Percentiles rank a stretch among this genome's conserved stretches.
These are phyloP conservation scores for Naganishia antarctica DNA, from an alignment of 768 basidiomycete genomes.

Conservation along the genomic window DNA sequence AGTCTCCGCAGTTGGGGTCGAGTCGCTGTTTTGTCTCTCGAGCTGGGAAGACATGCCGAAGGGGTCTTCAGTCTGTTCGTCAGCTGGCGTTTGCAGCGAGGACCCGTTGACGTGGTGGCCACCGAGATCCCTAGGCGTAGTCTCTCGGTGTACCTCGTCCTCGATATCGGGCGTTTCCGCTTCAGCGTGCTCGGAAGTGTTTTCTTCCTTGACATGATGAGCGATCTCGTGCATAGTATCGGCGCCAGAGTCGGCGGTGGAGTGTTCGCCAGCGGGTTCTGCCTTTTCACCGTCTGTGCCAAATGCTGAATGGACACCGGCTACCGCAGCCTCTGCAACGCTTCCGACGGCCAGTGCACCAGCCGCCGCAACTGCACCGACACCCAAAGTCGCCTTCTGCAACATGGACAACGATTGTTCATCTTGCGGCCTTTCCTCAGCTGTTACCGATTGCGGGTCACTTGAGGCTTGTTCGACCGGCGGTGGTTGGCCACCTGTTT, in stretches of 20 bases:
- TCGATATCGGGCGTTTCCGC: background rate
- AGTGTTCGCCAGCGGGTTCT: background rate
- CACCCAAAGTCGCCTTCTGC: conserved; percentile 26
- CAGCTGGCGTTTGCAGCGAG: conserved; percentile 4
- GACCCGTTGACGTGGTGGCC: conserved; percentile 21
- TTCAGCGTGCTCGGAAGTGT: background rate
- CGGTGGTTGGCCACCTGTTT: background rate
- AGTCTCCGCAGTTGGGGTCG: background rate
- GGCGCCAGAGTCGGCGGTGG: conserved; percentile 24
- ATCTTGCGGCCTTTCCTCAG: background rate
- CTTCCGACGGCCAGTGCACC: conserved; percentile 22
- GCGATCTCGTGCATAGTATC: conserved; percentile 32
- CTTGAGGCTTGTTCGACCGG: background rate
- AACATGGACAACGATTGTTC: conserved; percentile 18
- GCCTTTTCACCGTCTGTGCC: conserved; percentile 32
- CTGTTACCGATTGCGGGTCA: background rate
- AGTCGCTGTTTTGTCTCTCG: background rate
- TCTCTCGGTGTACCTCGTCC: background rate
- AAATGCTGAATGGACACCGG: conserved; percentile 38
- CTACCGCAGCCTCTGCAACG: conserved; percentile 28
- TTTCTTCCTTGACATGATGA: conserved; percentile 16
- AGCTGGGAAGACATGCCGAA: conserved; percentile 32
- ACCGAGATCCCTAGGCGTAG: conserved; percentile 2
- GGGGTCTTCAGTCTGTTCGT: conserved; percentile 25
- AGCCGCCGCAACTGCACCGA: conserved; percentile 28